Percentiles rank a stretch among this genome's conserved stretches.
phyloP scores from a whole-genome alignment of 2,329 filamentous ascomycete species.

The Magnaporthiopsis rhizophila region DNA sequence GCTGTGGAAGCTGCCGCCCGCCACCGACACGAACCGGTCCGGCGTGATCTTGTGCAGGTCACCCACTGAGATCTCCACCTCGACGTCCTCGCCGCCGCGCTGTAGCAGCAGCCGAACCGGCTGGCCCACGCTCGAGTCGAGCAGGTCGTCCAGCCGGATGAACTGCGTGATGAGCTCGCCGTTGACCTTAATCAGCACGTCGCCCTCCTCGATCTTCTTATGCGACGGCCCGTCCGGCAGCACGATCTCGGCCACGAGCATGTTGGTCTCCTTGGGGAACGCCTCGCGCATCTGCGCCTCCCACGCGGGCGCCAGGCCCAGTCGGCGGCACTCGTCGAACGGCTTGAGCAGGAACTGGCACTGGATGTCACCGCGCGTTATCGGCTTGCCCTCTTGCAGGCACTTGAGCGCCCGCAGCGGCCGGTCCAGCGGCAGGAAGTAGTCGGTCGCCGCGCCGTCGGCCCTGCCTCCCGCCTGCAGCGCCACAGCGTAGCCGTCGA shows the following conservation, averaged over 20 bases:
- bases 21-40: slow-evolving; percentile 89
- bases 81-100: slow-evolving; percentile 78
- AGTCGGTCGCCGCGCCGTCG: slow-evolving; percentile 94
- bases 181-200: slow-evolving; percentile 89
- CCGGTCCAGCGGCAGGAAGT: slow-evolving; percentile 89
- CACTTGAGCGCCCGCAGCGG: slow-evolving; percentile 81
- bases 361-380: slow-evolving; percentile 94
- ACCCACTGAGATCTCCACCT: slow-evolving; percentile 76
- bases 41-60: slow-evolving; percentile 93
- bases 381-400: slow-evolving; percentile 64
- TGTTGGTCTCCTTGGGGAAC: slow-evolving; percentile 89
- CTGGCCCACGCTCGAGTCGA: slow-evolving; percentile 78
- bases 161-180: slow-evolving; percentile 90
- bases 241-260: slow-evolving; percentile 94
- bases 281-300: slow-evolving; percentile 75
- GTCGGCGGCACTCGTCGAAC: slow-evolving; percentile 89
- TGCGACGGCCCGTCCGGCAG: slow-evolving; percentile 85
- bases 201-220: slow-evolving; percentile 83
- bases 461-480: slow-evolving; percentile 89
- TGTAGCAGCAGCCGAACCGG: slow-evolving; percentile 77
- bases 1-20: slow-evolving; percentile 90
- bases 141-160: slow-evolving; percentile 79
- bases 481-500: slow-evolving; percentile 85
- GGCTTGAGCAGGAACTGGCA: slow-evolving; percentile 96
- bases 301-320: slow-evolving; percentile 78